A percentile compares a stretch with the other conserved stretches of the same genome.
Conservation (phyloP, 257 asterid genomes). For the Avicennia marina region DNA sequence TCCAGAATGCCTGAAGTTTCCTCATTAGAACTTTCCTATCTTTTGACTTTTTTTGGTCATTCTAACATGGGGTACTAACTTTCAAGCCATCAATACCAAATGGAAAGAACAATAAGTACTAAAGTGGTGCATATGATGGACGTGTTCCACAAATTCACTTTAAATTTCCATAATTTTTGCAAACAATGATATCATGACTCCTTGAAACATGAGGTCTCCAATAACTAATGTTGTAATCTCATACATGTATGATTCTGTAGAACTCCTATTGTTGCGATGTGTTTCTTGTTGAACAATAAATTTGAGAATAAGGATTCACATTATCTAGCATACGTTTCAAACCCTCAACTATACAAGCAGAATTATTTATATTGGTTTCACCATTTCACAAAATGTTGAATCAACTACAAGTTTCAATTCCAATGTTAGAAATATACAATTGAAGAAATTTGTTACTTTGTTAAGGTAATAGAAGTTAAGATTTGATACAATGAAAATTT, state of each 20-base stretch:
- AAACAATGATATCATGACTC: background rate
- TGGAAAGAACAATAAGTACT: background rate
- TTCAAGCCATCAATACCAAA: background rate
- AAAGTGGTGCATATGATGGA: background rate
- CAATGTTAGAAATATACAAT: background rate
- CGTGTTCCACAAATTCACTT: constrained; percentile 2
- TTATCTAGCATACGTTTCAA: background rate
- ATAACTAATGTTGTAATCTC: background rate
- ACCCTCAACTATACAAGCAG: background rate
- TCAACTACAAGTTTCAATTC: background rate
- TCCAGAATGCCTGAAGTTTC: background rate
- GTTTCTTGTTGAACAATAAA: background rate
- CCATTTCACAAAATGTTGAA: background rate
- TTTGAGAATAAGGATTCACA: background rate
- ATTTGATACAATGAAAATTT: background rate
- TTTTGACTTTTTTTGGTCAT: background rate
- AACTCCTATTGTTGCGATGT: background rate
- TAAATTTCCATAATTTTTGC: background rate
- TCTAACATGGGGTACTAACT: background rate
- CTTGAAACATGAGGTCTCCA: background rate
- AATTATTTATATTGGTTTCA: background rate
- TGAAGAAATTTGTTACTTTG: background rate
- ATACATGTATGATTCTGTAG: background rate
- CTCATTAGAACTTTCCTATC: background rate
- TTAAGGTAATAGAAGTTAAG: background rate